phyloP scores from a whole-genome alignment of 2,329 filamentous ascomycete genomes.

The Fusarium sarcochroum region DNA sequence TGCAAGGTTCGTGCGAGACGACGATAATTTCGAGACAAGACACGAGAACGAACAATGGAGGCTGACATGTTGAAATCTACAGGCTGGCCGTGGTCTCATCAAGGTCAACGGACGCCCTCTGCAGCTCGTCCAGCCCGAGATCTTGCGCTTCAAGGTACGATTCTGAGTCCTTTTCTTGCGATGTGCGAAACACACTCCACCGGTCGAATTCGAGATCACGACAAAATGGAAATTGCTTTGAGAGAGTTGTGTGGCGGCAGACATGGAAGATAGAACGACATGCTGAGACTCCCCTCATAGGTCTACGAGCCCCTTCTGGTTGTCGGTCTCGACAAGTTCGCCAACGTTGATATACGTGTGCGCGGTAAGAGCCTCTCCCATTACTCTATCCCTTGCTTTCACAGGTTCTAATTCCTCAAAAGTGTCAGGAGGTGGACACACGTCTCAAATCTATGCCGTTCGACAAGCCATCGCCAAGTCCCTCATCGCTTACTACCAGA shows the following conservation, averaged over 20 bases:
- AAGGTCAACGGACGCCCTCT: constrained; percentile 99
- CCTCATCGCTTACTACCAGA: constrained; percentile 91
- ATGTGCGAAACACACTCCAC: constrained; percentile 2
- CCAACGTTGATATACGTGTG: constrained; percentile 96
- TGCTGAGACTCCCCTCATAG: constrained; percentile 57
- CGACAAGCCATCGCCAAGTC: constrained; percentile 97
- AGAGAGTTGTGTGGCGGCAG: not conserved
- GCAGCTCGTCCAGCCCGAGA: constrained; percentile 92
- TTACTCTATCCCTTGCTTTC: no score
- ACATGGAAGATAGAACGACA: constrained; percentile 19
- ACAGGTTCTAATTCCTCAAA: no score
- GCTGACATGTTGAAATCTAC: constrained; percentile 49
- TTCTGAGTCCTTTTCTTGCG: constrained; percentile 13
- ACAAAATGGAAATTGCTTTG: no score
- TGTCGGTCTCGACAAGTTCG: constrained; percentile 97
- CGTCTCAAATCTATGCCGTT: constrained; percentile 97
- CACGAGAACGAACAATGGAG: constrained; percentile 17
- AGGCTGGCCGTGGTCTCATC: constrained; percentile 79
- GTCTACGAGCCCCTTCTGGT: constrained; percentile 99
- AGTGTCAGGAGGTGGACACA: constrained; percentile 88
- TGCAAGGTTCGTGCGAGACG: constrained; percentile 78
- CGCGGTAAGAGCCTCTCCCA: no score
- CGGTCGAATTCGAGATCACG: not conserved
- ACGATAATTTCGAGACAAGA: constrained; percentile 4
- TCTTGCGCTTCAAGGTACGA: constrained; percentile 95